These are phyloP conservation scores for Delonix regia DNA, from an alignment of 306 rosid genomes.

Conservation along the genomic window DNA sequence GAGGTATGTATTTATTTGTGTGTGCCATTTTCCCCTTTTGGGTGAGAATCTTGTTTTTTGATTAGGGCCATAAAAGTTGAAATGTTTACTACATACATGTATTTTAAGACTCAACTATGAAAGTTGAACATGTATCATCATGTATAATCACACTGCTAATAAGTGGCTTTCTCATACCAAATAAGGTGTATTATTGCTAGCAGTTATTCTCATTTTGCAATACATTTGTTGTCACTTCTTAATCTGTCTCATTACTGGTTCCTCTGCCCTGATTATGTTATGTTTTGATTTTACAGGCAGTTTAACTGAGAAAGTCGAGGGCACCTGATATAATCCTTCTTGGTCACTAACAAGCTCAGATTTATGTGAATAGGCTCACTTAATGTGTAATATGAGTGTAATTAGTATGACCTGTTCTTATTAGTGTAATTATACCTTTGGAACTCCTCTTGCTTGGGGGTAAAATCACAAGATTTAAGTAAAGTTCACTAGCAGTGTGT, in stretches of 20 bases:
- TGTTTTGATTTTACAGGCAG: slow-evolving; percentile 61
- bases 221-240: slow-evolving; percentile 38
- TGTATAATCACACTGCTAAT: slow-evolving; percentile 10
- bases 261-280: slow-evolving; percentile 30
- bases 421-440: slow-evolving; percentile 21
- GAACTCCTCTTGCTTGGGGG: not conserved
- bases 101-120: slow-evolving; percentile 3
- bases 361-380: slow-evolving; percentile 26
- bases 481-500: no score
- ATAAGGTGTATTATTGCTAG: slow-evolving; percentile 21
- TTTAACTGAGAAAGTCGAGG: slow-evolving; percentile 55
- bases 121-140: slow-evolving; percentile 18
- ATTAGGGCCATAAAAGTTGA: slow-evolving; percentile 13
- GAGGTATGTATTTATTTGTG: slow-evolving; percentile 55
- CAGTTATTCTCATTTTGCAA: slow-evolving; percentile 20
- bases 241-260: not conserved
- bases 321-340: slow-evolving; percentile 16
- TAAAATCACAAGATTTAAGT: no score
- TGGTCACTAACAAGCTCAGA: slow-evolving; percentile 23
- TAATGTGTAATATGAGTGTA: slow-evolving; percentile 39
- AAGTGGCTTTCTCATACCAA: slow-evolving; percentile 13
- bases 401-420: slow-evolving; percentile 35
- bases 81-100: slow-evolving; percentile 17
- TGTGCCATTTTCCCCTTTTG: slow-evolving; percentile 1
- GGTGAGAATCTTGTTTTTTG: not conserved